Base-by-base conservation (phyloP, 228 moss, liverwort and hornwort species). In the Sphagnum magellanicum region DNA sequence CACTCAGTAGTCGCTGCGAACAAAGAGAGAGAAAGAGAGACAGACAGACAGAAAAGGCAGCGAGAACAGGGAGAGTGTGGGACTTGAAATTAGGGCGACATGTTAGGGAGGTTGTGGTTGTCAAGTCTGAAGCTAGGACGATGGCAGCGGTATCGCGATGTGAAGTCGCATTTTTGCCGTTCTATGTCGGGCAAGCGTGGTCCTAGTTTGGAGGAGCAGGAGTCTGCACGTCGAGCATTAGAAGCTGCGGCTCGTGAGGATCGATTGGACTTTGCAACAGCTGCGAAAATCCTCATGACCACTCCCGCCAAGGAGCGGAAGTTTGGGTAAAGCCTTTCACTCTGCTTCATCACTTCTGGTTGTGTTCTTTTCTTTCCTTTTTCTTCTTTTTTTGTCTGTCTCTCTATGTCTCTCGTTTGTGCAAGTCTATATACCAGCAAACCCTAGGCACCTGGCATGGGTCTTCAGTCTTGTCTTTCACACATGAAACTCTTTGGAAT, bases 181-280 rank as follows among this genome's bases (percentile, higher is more conserved):
- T 32, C 32, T 32, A 32, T 32, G 32, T 32, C 32, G 32, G 32
- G 32, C 32, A 32, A 32, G 32, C 32, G 32, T 32, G 32, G 32
- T 32, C 32, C 53, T 14, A 68, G 66, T 59, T 61, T 76, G 71
- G 65, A 66, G 68, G 67, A 72, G 65, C 60, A 59, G 75, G 74
- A 61, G 64, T 73, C 82, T 48, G 78, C 81, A 53, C 79, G 81
- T 10, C 76, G 81, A 78, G 81, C 83, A 69, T 73, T 89, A 79
- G 90, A 90, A 79, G 82, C 86, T 62, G 89, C 91, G 48, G 89
- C 91, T 51, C 84, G 94, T 10, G 91, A 94, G 71, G 75, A 94
- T 61, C 94, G 91, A n/a, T 68, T 94, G 81, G 88, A 94, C 78
- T 82, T 94, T 65, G 59, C 83, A 57, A 81, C 88, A 8, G 94